Conservation (phyloP, 441 rosid genomes). For the Populus tomentosa region DNA sequence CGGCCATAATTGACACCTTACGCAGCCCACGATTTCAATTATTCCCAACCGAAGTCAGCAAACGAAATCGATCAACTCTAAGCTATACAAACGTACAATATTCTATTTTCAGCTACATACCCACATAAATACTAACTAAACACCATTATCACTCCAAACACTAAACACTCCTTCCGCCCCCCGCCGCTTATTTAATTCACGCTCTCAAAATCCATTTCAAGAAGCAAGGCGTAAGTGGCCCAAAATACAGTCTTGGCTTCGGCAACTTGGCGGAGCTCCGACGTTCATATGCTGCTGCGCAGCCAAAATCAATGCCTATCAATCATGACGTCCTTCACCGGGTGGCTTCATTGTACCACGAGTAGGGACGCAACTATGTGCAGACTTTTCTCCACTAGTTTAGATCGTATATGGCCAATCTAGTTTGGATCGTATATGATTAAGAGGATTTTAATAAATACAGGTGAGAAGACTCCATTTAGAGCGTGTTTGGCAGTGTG, state of each 20-base stretch:
- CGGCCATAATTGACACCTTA: too few species aligned
- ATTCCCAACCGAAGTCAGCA: too few species aligned
- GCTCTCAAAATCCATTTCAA: constrained; percentile 38
- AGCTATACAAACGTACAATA: too few species aligned
- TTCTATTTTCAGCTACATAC: too few species aligned
- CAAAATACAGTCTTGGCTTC: constrained; percentile 41
- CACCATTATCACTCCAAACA: background rate
- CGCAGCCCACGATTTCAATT: too few species aligned
- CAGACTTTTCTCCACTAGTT: constrained; percentile 61
- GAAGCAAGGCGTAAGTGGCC: constrained; percentile 39
- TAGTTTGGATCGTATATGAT: constrained; percentile 54
- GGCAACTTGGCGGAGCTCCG: constrained; percentile 52
- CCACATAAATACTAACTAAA: too few species aligned
- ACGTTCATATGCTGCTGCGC: constrained; percentile 37
- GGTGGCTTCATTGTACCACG: constrained; percentile 43
- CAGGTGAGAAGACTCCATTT: constrained; percentile 22
- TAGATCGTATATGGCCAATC: constrained; percentile 53
- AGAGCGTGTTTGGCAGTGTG: too few species aligned
- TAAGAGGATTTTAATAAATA: constrained; percentile 38
- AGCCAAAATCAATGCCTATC: constrained; percentile 26
- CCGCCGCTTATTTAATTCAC: background rate
- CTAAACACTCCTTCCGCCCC: background rate
- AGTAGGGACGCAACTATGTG: constrained; percentile 49
- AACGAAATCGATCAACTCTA: too few species aligned
- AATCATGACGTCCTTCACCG: constrained; percentile 39